Base-by-base conservation (phyloP, 2,329 filamentous ascomycete genomes). In the Ceratocystis destructans region DNA sequence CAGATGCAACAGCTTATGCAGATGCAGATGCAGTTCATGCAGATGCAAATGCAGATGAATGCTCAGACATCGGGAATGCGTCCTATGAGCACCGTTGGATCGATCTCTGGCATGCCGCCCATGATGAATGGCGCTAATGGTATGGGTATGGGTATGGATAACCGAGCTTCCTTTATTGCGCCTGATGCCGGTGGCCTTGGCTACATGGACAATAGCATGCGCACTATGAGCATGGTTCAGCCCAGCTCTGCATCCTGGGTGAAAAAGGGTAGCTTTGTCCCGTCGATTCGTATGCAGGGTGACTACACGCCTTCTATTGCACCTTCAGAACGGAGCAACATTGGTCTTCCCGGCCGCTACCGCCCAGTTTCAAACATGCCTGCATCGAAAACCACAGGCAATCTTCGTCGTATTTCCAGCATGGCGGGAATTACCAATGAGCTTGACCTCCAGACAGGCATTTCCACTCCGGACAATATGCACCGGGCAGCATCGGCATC, bases 281-380 rank as follows among this genome's bases (percentile, higher is more conserved):
- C 81, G 3, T 83, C 82, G 12, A 78, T 83, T 63, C 76, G 75
- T 66, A 71, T 75, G 65, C 79, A 76, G 75, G 75, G 76, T 64
- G 85, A 84, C 7, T 97, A 97, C 75, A 83, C 91, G 0, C 86
- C 91, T 0, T 97, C 93, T 0, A 96, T 99, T 70, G 93, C 94
- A 1, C 94, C 94, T 0, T 96, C 90, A 4, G 94, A 97, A 77
- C 87, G 94, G 69, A 97, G 92, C 79, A 97, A 95, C 74, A 79
- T 96, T 69, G 94, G 94, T 17, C 82, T 96, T 64, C 91, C 94
- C 7, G 87, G 90, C 41, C 86, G 94, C 57, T 99, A 99, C 76
- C 84, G 94, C 59, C 91, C 94, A 1, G 93, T 97, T 0, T 91
- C 89, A 0, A 87, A 87, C 53, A 78, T 81, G 65, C 79, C 78